Evolutionary conservation across 2,329 filamentous ascomycete species (phyloP).

Genomic region (Pyrenophora graminea): DNA sequence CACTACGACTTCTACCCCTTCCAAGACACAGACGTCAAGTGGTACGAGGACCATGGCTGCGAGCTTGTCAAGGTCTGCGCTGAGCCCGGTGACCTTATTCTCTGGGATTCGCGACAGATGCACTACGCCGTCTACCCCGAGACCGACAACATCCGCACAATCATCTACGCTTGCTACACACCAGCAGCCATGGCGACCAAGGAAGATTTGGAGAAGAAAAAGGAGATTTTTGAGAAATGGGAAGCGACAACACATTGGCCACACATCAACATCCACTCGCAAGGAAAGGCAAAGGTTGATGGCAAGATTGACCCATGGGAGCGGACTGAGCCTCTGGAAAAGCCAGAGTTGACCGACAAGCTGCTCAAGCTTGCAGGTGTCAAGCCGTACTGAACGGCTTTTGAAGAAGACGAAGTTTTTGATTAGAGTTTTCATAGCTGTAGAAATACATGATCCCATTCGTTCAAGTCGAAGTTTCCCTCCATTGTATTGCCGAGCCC

Average conservation of each 20-base stretch:
- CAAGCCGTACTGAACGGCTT: slow-evolving; percentile 9
- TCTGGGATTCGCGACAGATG: slow-evolving; percentile 56
- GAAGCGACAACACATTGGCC: slow-evolving; percentile 26
- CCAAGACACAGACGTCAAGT: slow-evolving; percentile 48
- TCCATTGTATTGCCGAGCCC: slow-evolving; percentile 1
- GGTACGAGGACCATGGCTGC: slow-evolving; percentile 49
- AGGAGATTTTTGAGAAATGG: slow-evolving; percentile 15
- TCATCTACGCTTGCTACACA: slow-evolving; percentile 24
- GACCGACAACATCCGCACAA: slow-evolving; percentile 17
- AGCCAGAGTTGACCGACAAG: slow-evolving; percentile 20
- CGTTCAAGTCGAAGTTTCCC: background rate
- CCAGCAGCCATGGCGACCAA: slow-evolving; percentile 18
- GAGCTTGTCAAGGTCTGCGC: slow-evolving; percentile 47
- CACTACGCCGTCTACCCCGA: slow-evolving; percentile 43
- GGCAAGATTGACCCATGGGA: slow-evolving; percentile 16
- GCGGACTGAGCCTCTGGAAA: slow-evolving; percentile 23
- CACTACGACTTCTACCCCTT: slow-evolving; percentile 45
- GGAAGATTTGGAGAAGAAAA: slow-evolving; percentile 23
- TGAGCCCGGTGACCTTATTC: slow-evolving; percentile 51
- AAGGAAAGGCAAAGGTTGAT: slow-evolving; percentile 16
- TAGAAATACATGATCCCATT: slow-evolving; percentile 10
- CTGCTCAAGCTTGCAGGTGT: slow-evolving; percentile 24
- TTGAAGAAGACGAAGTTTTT: background rate
- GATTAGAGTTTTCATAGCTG: slow-evolving; percentile 4
- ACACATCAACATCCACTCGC: slow-evolving; percentile 22